Evolutionary conservation across 805 yeast species (phyloP), one percentile per base, ranked within the genome.

Genomic region (Cyberlindnera lachancei): DNA sequence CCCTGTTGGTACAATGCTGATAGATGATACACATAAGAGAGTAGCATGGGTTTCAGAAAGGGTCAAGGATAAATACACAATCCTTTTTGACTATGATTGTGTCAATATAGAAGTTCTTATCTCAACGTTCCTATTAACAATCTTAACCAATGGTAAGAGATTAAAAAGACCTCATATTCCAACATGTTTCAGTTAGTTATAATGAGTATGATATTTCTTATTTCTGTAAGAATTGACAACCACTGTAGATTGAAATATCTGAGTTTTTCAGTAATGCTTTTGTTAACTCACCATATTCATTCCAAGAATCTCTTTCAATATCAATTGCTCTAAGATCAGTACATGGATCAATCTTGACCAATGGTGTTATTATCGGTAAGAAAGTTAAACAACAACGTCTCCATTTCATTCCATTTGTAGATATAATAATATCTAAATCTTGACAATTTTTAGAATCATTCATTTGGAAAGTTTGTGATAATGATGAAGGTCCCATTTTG

Each of bases 321-420:
- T 46, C 45, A 18, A 51, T 38, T n/a, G 45, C 37, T 31, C 53
- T 36, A 14, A 25, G 38, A 2, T 37, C 44, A 2, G 46, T 42
- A 1, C 41, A 48, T 3, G 48, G 48, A 26, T 50, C 54, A 25
- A 31, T 15, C 23, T 36, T 40, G 6, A 46, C 45, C 1, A 14
- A 25, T 5, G 42, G 38, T n/a, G 45, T 33, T 14, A 45, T 23
- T 4, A 35, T 31, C 8, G 50, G 56, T 13, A 51, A 22, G 19
- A 41, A 40, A 2, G 51, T 48, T 3, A 51, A 23, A 7, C 44
- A 23, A 27, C 56, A 51, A 23, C 53, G 45, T 7, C 48, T 39
- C 55, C 53, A 51, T 19, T 17, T 21, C 16, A 40, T 44, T 6
- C 33, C 42, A 11, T 37, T 27, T 4, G 33, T 23, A 2, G 56